phyloP scores from a whole-genome alignment of 305 asterid genomes.

The Fraxinus sp. region DNA sequence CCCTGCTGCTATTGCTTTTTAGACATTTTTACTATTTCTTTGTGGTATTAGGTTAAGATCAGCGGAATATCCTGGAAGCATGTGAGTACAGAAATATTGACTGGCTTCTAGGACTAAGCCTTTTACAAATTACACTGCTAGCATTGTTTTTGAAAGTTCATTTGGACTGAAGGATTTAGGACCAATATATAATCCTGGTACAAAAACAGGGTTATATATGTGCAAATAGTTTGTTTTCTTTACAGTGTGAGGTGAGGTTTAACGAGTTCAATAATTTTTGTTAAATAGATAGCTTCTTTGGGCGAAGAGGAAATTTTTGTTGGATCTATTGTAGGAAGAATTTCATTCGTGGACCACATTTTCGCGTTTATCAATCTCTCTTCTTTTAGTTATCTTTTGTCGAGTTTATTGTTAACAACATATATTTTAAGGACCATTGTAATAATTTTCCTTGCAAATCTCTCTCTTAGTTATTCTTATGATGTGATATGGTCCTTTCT shows the following conservation, averaged over 20 bases:
- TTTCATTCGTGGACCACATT: neutral
- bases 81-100: neutral
- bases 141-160: neutral
- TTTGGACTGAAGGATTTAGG: neutral
- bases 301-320: neutral
- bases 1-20: neutral
- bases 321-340: neutral
- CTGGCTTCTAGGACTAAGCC: slow-evolving; percentile 3
- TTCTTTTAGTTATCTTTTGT: neutral
- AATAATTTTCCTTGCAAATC: neutral
- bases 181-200: neutral
- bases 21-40: neutral
- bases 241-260: neutral
- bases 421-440: neutral
- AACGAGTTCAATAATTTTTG: neutral
- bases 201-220: neutral
- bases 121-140: neutral
- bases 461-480: neutral
- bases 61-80: neutral
- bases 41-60: neutral
- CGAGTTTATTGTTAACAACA: neutral
- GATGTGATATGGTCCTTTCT: neutral
- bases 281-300: neutral
- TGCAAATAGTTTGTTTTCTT: neutral
- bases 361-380: neutral